Percentiles rank a stretch among this genome's conserved stretches.
These are phyloP conservation scores for Cryptococcus jaspeensis DNA, from an alignment of 1,284 basidiomycete species.

Conservation along the genomic window DNA sequence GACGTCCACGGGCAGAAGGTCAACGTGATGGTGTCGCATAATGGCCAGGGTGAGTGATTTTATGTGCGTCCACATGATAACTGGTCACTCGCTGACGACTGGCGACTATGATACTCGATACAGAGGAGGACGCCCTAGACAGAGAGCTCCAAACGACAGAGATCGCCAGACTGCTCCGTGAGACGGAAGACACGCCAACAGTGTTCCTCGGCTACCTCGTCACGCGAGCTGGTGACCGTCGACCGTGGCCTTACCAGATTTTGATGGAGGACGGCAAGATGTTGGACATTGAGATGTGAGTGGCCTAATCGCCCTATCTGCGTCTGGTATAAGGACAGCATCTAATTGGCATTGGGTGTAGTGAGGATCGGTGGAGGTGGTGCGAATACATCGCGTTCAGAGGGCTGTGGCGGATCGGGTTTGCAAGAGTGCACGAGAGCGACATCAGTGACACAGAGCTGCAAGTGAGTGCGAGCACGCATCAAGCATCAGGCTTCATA, in stretches of 20 bases:
- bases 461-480: constrained; percentile 26
- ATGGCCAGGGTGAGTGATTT: constrained; percentile 72
- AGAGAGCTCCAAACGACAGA: constrained; percentile 82
- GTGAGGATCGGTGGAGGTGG: constrained; percentile 53
- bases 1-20: constrained; percentile 79
- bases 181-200: constrained; percentile 70
- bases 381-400: constrained; percentile 87
- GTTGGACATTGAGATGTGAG: constrained; percentile 58
- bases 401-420: constrained; percentile 72
- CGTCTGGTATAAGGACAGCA: background rate
- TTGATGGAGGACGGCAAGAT: constrained; percentile 54
- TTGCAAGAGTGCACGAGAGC: constrained; percentile 39
- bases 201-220: constrained; percentile 84
- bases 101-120: background rate
- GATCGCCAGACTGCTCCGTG: constrained; percentile 74
- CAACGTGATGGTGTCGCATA: constrained; percentile 82
- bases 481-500: constrained; percentile 35
- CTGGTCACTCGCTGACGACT: background rate
- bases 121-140: constrained; percentile 84
- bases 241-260: constrained; percentile 82
- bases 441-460: constrained; percentile 50
- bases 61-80: background rate
- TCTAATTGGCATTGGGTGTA: background rate
- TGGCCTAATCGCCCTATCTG: background rate
- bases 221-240: constrained; percentile 67